Percentiles rank a stretch among this genome's conserved stretches.
These are phyloP conservation scores for Graphiopsis chlorocephala DNA, from an alignment of 2,329 filamentous ascomycete species.

Conservation along the genomic window DNA sequence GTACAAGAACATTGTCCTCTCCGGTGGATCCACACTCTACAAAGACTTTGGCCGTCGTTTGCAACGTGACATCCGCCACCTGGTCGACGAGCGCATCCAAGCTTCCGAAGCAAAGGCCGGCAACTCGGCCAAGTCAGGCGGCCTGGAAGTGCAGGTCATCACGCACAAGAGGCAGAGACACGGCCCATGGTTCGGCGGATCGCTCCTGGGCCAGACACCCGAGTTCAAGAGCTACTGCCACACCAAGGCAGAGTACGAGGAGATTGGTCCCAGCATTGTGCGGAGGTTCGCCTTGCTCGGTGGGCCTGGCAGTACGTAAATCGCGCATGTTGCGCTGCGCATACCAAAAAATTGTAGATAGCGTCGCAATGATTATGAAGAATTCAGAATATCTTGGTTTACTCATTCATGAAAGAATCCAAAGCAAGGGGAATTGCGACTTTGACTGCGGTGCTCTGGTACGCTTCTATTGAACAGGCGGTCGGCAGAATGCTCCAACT, in stretches of 20 bases:
- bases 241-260: conserved; percentile 76
- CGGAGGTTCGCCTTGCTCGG: conserved; percentile 90
- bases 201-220: conserved; percentile 91
- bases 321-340: neutral
- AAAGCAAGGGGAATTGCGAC: neutral
- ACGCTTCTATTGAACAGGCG: neutral
- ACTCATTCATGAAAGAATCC: neutral
- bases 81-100: conserved; percentile 89
- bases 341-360: conserved; percentile 10
- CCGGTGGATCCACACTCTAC: conserved; percentile 94
- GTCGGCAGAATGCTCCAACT: conserved; percentile 13
- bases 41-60: conserved; percentile 96
- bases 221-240: conserved; percentile 99
- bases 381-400: neutral
- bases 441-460: neutral
- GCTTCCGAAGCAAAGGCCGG: conserved; percentile 90
- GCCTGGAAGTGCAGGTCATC: conserved; percentile 94
- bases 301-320: conserved; percentile 77
- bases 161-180: conserved; percentile 96
- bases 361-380: conserved; percentile 1
- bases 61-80: conserved; percentile 94
- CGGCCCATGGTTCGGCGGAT: conserved; percentile 97
- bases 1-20: conserved; percentile 99
- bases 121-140: conserved; percentile 80
- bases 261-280: conserved; percentile 93